Conservation (phyloP, 2,329 filamentous ascomycete genomes). For the Xylariaceae sp. region DNA sequence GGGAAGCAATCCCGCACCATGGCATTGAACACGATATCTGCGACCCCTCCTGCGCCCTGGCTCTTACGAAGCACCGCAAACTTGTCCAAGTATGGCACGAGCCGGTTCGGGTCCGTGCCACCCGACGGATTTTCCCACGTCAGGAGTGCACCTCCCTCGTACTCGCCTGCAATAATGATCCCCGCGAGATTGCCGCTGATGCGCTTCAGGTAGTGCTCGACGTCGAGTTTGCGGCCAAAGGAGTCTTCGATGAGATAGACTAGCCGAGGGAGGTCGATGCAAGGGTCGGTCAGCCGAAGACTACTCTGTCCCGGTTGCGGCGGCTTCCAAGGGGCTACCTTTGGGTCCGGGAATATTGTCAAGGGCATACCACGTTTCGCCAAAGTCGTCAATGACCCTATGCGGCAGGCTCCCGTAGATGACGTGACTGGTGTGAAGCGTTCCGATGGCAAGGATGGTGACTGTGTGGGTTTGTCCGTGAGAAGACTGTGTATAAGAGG, state of each 20-base stretch:
- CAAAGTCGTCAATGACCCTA: constrained; percentile 66
- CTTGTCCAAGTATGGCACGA: constrained; percentile 94
- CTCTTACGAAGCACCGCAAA: constrained; percentile 88
- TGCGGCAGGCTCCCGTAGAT: constrained; percentile 33
- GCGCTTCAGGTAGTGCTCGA: constrained; percentile 77
- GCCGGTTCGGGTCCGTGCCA: constrained; percentile 54
- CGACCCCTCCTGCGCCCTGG: constrained; percentile 88
- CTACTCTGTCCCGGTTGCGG: constrained; percentile 57
- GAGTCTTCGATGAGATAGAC: constrained; percentile 90
- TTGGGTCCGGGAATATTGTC: constrained; percentile 74
- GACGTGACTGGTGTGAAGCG: constrained; percentile 49
- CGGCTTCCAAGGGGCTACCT: constrained; percentile 63
- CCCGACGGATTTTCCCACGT: constrained; percentile 84
- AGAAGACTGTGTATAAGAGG: constrained; percentile 93
- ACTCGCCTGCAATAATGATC: constrained; percentile 91
- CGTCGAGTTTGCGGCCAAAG: constrained; percentile 80
- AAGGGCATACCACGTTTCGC: constrained; percentile 90
- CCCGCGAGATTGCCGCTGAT: constrained; percentile 80
- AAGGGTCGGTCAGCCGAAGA: constrained; percentile 72
- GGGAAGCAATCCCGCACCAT: constrained; percentile 92
- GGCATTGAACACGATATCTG: constrained; percentile 92
- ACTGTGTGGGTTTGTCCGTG: constrained; percentile 90
- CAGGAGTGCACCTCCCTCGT: constrained; percentile 90
- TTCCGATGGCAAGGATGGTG: constrained; percentile 79
- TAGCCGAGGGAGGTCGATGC: constrained; percentile 79